These are phyloP conservation scores for Nannochloropsis gaditana DNA, from an alignment of 108 stramenopile species.

Conservation along the genomic window DNA sequence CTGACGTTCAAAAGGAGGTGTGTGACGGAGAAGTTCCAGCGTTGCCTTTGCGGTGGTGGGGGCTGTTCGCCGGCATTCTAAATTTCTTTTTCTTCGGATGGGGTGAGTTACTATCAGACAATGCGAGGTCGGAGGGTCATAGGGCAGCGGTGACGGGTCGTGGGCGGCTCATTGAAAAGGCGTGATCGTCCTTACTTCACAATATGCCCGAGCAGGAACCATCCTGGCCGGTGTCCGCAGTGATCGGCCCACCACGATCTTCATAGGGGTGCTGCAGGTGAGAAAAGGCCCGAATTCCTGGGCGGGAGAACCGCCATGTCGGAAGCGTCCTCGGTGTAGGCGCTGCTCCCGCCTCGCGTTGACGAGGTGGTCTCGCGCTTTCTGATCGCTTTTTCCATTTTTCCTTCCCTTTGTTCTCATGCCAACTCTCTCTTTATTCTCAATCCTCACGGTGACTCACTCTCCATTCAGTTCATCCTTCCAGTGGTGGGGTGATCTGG, in stretches of 20 bases:
- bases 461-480: background rate
- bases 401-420: background rate
- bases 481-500: background rate
- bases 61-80: background rate
- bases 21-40: background rate
- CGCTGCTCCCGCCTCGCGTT: too few relatives aligned
- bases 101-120: background rate
- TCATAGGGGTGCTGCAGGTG: conserved; percentile 5
- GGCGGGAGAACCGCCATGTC: too few relatives aligned
- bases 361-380: too few relatives aligned
- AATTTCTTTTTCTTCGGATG: conserved; percentile 18
- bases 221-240: background rate
- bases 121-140: too few relatives aligned
- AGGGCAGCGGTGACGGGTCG: too few relatives aligned
- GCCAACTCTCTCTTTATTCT: background rate
- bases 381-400: too few relatives aligned
- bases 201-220: background rate
- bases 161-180: too few relatives aligned
- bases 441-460: background rate
- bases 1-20: background rate
- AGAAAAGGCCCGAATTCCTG: background rate
- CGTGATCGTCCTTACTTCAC: too few relatives aligned
- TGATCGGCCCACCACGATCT: background rate
- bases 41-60: conserved; percentile 7
- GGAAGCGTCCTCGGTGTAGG: too few relatives aligned